phyloP scores from a whole-genome alignment of 202 grass and related monocot species.

The Alloteropsis angusta region DNA sequence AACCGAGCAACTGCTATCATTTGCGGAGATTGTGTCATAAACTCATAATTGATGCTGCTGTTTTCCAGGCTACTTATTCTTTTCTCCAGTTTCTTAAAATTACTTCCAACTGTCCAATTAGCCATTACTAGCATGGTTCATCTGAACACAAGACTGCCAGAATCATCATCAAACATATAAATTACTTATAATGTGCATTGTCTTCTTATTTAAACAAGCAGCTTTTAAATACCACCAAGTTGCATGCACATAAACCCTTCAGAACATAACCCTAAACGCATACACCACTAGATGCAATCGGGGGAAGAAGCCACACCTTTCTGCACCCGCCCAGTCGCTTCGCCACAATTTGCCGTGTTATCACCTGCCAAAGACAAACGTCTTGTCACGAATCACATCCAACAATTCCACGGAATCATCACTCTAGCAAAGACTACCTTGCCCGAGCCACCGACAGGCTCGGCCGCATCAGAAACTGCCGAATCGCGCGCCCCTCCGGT shows the following conservation, averaged over 20 bases:
- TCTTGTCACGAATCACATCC: neutral
- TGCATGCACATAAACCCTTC: neutral
- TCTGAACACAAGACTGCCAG: neutral
- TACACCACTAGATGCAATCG: neutral
- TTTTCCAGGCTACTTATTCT: neutral
- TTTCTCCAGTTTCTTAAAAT: neutral
- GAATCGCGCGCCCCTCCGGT: neutral
- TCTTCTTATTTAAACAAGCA: neutral
- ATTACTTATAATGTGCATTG: neutral
- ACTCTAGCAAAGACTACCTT: slow-evolving; percentile 24
- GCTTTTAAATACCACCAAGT: neutral
- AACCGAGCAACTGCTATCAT: neutral
- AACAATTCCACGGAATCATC: neutral
- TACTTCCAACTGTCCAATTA: no score
- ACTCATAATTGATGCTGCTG: neutral
- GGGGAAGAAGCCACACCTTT: slow-evolving; percentile 33
- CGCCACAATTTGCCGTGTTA: slow-evolving; percentile 40
- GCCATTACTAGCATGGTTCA: no score
- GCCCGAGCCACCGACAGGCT: slow-evolving; percentile 1
- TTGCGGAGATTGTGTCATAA: neutral
- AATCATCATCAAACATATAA: neutral
- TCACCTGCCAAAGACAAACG: slow-evolving; percentile 30
- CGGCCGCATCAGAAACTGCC: neutral
- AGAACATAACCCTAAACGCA: neutral
- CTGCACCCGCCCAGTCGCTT: slow-evolving; percentile 59